Conservation (phyloP, 2,329 filamentous ascomycete species). For the Xylaria sp. region DNA sequence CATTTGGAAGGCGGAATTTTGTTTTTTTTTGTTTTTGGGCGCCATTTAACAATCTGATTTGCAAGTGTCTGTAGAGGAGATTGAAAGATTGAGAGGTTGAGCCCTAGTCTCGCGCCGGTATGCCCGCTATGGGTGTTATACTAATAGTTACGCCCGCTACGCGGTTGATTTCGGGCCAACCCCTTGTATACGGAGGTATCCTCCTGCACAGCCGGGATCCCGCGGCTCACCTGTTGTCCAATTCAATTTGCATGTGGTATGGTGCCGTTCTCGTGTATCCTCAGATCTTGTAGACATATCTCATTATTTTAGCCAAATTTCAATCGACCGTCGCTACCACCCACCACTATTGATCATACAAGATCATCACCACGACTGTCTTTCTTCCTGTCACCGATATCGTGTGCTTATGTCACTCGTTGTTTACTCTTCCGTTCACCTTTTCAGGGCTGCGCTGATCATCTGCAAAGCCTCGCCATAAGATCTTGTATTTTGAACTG, state of each 20-base stretch:
- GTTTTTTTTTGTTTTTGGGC: not conserved
- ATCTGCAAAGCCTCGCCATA: not conserved
- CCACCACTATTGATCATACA: not conserved
- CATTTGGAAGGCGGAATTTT: not conserved
- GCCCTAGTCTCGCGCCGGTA: not conserved
- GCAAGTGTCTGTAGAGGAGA: not conserved
- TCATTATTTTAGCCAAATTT: not conserved
- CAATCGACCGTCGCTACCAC: not conserved
- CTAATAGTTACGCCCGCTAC: constrained; percentile 6
- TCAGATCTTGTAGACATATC: not conserved
- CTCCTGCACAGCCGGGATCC: constrained; percentile 1
- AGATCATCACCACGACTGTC: not conserved
- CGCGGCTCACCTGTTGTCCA: constrained; percentile 23
- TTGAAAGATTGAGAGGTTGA: not conserved
- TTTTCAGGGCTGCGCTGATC: not conserved
- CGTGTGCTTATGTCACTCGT: not conserved
- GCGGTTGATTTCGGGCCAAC: constrained; percentile 9
- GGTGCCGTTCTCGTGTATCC: not conserved
- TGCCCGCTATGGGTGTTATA: not conserved
- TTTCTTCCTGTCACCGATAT: not conserved
- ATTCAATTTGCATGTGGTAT: constrained; percentile 25
- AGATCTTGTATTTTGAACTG: not conserved
- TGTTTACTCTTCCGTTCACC: too few species aligned
- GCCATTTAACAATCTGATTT: not conserved
- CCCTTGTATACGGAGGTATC: constrained; percentile 20